Conservation (phyloP, 176 grass and related monocot species). For the Oropetium thomaeum region DNA sequence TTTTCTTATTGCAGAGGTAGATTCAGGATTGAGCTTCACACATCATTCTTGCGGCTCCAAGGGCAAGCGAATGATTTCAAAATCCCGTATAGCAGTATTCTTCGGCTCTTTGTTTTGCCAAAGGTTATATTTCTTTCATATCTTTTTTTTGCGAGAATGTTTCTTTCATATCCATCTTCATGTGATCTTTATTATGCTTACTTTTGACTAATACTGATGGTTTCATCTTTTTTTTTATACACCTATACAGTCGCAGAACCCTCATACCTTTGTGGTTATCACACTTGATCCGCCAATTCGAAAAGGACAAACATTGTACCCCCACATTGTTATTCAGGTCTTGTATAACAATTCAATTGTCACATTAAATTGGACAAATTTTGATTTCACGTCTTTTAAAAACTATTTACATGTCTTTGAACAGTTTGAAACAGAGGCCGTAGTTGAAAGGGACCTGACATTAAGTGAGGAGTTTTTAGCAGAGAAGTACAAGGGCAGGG, state of each 20-base stretch:
- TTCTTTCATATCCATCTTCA: slow-evolving; percentile 10
- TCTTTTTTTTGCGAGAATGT: too few relatives aligned
- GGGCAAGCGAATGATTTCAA: slow-evolving; percentile 99
- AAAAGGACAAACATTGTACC: slow-evolving; percentile 95
- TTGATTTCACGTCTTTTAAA: background rate
- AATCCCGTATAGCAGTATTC: slow-evolving; percentile 93
- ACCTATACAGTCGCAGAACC: slow-evolving; percentile 71
- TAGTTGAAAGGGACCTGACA: slow-evolving; percentile 56
- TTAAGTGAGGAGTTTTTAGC: slow-evolving; percentile 70
- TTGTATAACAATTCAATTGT: slow-evolving; percentile 20
- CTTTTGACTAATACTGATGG: slow-evolving; percentile 16
- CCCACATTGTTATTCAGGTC: slow-evolving; percentile 99
- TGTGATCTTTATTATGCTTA: background rate
- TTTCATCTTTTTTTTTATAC: slow-evolving; percentile 27
- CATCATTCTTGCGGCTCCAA: slow-evolving; percentile 84
- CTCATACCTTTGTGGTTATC: slow-evolving; percentile 94
- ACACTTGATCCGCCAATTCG: slow-evolving; percentile 95
- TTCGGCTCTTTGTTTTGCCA: slow-evolving; percentile 84
- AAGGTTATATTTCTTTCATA: slow-evolving; percentile 60
- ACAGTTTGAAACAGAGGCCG: slow-evolving; percentile 79
- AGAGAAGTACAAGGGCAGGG: slow-evolving; percentile 77
- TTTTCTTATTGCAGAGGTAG: slow-evolving; percentile 56
- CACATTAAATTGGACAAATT: slow-evolving; percentile 17
- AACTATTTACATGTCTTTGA: slow-evolving; percentile 23
- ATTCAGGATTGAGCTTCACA: slow-evolving; percentile 85